Conservation (phyloP, 768 basidiomycete genomes). For the Cantharellus cinnabarinus region DNA sequence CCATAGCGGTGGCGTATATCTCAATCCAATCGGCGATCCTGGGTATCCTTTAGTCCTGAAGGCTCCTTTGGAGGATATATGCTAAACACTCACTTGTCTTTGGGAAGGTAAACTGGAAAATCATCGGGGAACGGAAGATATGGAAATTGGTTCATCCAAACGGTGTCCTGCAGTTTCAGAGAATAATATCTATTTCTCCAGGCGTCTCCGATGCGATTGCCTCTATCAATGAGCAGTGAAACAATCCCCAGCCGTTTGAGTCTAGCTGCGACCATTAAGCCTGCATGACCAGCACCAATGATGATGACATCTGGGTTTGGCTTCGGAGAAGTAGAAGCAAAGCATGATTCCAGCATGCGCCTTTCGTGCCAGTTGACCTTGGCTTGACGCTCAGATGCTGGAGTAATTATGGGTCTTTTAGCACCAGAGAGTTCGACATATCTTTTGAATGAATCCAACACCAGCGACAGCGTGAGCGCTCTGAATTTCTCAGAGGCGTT, state of each 20-base stretch:
- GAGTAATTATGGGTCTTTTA: not conserved
- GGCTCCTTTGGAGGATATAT: too few relatives aligned
- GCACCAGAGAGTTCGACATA: not conserved
- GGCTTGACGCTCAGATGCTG: not conserved
- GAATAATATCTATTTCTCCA: constrained; percentile 2
- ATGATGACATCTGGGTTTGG: constrained; percentile 17
- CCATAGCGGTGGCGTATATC: constrained; percentile 1
- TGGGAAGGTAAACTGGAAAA: constrained; percentile 4
- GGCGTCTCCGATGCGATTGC: constrained; percentile 7
- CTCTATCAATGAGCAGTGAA: constrained; percentile 17
- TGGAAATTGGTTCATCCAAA: constrained; percentile 3
- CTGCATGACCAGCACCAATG: constrained; percentile 14
- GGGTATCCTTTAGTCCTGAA: too few relatives aligned
- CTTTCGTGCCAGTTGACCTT: not conserved
- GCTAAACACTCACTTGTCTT: not conserved
- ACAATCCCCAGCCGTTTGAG: constrained; percentile 17
- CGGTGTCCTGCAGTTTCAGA: constrained; percentile 1
- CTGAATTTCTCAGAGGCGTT: not conserved
- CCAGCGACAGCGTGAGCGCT: not conserved
- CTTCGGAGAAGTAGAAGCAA: not conserved
- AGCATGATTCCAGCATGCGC: not conserved
- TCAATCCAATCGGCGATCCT: constrained; percentile 9
- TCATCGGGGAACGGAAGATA: constrained; percentile 1
- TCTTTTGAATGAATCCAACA: not conserved
- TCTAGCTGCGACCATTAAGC: constrained; percentile 17